Evolutionary conservation across 2,329 filamentous ascomycete species (phyloP).

Genomic region (Aspergillus sp.): DNA sequence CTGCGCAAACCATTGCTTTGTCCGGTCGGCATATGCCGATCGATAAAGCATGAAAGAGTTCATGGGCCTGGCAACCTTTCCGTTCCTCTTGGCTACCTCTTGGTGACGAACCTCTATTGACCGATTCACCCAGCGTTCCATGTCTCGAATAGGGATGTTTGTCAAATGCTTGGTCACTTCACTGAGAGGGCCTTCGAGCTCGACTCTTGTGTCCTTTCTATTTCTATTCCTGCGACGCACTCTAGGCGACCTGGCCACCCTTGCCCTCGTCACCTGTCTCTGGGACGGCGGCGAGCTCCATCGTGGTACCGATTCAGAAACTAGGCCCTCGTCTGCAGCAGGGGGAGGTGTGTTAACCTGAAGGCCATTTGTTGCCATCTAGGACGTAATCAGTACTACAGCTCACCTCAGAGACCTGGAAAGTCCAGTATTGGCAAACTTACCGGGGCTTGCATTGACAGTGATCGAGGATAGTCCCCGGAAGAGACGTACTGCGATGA

Average conservation of each 20-base stretch:
- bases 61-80: constrained; percentile 87
- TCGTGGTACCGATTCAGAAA: constrained; percentile 16
- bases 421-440: constrained; percentile 6
- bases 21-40: constrained; percentile 84
- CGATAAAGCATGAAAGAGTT: constrained; percentile 99
- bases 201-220: constrained; percentile 6
- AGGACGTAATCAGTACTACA: background rate
- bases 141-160: constrained; percentile 69
- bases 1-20: constrained; percentile 76
- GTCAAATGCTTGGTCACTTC: constrained; percentile 36
- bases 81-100: constrained; percentile 70
- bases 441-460: constrained; percentile 27
- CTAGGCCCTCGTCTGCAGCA: constrained; percentile 22
- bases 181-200: constrained; percentile 29
- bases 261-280: constrained; percentile 14
- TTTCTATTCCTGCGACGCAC: constrained; percentile 16
- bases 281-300: constrained; percentile 23
- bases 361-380: constrained; percentile 22
- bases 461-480: constrained; percentile 18
- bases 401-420: background rate
- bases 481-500: constrained; percentile 15
- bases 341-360: constrained; percentile 30
- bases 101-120: constrained; percentile 63
- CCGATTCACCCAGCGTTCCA: constrained; percentile 76
- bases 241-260: constrained; percentile 16